Evolutionary conservation across 768 basidiomycete genomes (phyloP).

Genomic region (Pleurotus giganteus): DNA sequence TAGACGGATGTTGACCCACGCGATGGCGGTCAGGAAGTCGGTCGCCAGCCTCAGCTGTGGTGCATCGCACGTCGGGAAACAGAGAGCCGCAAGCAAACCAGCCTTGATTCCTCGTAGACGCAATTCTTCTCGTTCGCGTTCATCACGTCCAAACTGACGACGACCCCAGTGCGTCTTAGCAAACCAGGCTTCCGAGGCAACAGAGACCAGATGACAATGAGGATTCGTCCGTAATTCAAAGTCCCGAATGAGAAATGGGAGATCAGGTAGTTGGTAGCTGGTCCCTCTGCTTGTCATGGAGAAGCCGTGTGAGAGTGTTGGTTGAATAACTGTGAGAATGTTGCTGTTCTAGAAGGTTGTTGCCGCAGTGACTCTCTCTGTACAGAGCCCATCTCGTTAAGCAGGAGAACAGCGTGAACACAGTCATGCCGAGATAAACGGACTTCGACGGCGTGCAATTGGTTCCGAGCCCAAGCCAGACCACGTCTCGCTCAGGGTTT

Average conservation of each 20-base stretch:
- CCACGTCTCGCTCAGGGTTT: no score
- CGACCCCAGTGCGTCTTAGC: background rate
- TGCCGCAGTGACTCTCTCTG: no score
- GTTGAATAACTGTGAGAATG: no score
- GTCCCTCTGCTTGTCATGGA: constrained; percentile 2
- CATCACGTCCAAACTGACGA: constrained; percentile 6
- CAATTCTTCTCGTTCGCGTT: constrained; percentile 21
- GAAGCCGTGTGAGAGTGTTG: no score
- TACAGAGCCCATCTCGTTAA: no score
- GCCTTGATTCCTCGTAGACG: constrained; percentile 29
- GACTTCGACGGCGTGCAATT: no score
- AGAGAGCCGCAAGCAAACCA: constrained; percentile 56
- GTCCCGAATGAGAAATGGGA: constrained; percentile 12
- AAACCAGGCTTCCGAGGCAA: constrained; percentile 16
- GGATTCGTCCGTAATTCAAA: constrained; percentile 19
- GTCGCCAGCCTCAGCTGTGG: constrained; percentile 52
- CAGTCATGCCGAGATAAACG: no score
- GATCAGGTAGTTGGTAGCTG: constrained; percentile 21
- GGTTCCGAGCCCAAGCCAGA: no score
- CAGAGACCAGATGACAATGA: constrained; percentile 14
- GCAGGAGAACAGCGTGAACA: no score
- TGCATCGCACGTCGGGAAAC: constrained; percentile 56
- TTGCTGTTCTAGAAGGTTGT: no score
- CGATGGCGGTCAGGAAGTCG: constrained; percentile 46
- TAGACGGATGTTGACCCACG: constrained; percentile 32